Percentiles rank a stretch among this genome's conserved stretches.
Evolutionary conservation across 768 basidiomycete species (phyloP).

Genomic region (Albatrellus ellisii): DNA sequence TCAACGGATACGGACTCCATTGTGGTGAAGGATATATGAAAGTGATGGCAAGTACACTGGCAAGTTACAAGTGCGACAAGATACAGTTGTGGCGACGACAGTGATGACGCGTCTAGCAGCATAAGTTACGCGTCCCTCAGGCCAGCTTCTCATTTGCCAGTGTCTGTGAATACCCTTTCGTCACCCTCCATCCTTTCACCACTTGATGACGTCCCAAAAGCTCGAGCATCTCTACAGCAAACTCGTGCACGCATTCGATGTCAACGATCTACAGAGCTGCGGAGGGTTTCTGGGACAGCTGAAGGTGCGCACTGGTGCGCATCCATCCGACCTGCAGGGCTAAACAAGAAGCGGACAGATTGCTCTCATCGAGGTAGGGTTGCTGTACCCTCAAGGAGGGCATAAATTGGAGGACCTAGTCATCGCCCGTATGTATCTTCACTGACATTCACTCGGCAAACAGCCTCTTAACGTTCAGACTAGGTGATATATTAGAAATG

Average conservation of each 20-base stretch:
- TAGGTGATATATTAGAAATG: slow-evolving; percentile 92
- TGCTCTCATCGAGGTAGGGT: slow-evolving; percentile 62
- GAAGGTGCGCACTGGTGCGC: slow-evolving; percentile 37
- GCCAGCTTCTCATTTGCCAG: slow-evolving; percentile 12
- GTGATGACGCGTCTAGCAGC: slow-evolving; percentile 24
- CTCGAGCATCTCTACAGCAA: slow-evolving; percentile 52
- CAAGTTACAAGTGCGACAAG: slow-evolving; percentile 4
- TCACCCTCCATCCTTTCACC: slow-evolving; percentile 2
- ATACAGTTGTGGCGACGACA: slow-evolving; percentile 12
- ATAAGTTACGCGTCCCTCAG: not conserved
- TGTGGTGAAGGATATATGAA: slow-evolving; percentile 17
- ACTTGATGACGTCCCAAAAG: slow-evolving; percentile 41
- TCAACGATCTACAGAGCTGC: slow-evolving; percentile 55
- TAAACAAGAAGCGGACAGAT: slow-evolving; percentile 31
- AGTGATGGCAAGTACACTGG: slow-evolving; percentile 18
- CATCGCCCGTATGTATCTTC: slow-evolving; percentile 7
- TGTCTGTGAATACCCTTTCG: not conserved
- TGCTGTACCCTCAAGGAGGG: slow-evolving; percentile 60
- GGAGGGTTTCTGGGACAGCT: slow-evolving; percentile 52
- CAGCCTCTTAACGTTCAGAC: not conserved
- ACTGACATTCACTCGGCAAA: not conserved
- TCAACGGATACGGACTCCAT: slow-evolving; percentile 54
- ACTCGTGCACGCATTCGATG: slow-evolving; percentile 51
- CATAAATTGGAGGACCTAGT: slow-evolving; percentile 51
- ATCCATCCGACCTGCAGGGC: not conserved